Evolutionary conservation across 2,329 filamentous ascomycete species (phyloP).

Genomic region (Corynespora cassiicola): DNA sequence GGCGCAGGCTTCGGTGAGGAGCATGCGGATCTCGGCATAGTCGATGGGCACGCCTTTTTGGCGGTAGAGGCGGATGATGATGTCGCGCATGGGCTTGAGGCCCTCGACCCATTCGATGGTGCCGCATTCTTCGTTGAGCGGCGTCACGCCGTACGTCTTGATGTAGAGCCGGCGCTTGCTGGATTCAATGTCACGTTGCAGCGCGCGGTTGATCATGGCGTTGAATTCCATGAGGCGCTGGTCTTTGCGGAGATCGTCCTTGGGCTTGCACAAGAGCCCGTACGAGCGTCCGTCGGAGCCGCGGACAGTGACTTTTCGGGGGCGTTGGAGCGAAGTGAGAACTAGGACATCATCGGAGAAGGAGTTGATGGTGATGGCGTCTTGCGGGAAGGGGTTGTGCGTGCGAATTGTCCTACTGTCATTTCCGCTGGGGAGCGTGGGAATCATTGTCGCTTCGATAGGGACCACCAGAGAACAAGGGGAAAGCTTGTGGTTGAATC

Average conservation of each 20-base stretch:
- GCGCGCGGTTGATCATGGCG: conserved; percentile 91
- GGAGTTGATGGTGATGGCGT: conserved; percentile 79
- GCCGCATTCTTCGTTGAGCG: conserved; percentile 95
- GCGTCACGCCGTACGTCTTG: conserved; percentile 95
- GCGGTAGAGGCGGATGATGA: conserved; percentile 79
- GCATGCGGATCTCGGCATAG: conserved; percentile 67
- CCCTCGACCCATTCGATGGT: conserved; percentile 99
- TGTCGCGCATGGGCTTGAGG: conserved; percentile 90
- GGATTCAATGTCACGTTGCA: conserved; percentile 90
- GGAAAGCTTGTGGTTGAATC: conserved; percentile 82
- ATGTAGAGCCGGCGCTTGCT: conserved; percentile 85
- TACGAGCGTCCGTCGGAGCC: conserved; percentile 90
- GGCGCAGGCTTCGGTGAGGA: conserved; percentile 70
- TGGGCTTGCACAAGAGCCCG: conserved; percentile 93
- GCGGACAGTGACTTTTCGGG: conserved; percentile 84
- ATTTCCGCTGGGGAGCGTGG: conserved; percentile 75
- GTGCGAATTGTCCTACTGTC: conserved; percentile 71
- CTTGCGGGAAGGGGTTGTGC: conserved; percentile 86
- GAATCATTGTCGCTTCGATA: conserved; percentile 82
- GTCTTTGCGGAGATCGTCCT: conserved; percentile 96
- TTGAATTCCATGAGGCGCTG: conserved; percentile 99
- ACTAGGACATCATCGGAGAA: conserved; percentile 91
- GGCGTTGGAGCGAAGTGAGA: conserved; percentile 88
- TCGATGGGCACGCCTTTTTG: conserved; percentile 73
- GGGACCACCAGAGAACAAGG: conserved; percentile 89